These are phyloP conservation scores for Rhododendron williamsianum DNA, from an alignment of 148 eudicot species.

Conservation along the genomic window DNA sequence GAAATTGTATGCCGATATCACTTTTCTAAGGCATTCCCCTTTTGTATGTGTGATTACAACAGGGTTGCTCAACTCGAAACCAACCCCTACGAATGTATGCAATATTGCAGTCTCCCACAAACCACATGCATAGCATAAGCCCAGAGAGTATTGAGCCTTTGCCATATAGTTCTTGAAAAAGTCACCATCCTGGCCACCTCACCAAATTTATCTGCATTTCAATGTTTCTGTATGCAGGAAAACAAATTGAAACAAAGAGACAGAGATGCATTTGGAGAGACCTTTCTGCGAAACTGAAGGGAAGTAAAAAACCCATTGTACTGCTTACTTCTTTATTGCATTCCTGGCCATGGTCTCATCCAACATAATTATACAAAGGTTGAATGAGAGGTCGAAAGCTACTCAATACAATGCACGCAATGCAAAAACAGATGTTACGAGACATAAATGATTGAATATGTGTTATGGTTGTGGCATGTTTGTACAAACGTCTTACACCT, in stretches of 20 bases:
- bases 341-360: background rate
- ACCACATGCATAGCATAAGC: background rate
- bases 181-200: background rate
- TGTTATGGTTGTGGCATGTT: background rate
- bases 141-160: background rate
- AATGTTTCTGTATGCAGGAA: background rate
- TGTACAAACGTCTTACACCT: background rate
- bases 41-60: background rate
- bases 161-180: background rate
- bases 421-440: background rate
- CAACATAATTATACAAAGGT: background rate
- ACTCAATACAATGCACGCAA: background rate
- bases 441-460: background rate
- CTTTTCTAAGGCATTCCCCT: background rate
- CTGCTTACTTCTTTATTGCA: background rate
- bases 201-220: background rate
- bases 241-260: background rate
- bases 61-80: background rate
- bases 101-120: background rate
- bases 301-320: background rate
- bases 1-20: background rate
- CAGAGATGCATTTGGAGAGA: background rate
- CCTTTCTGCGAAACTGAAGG: background rate
- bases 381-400: background rate
- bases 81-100: background rate